Base-by-base conservation (phyloP, 192 early-diverging fungal genomes). In the Endogone sp. region DNA sequence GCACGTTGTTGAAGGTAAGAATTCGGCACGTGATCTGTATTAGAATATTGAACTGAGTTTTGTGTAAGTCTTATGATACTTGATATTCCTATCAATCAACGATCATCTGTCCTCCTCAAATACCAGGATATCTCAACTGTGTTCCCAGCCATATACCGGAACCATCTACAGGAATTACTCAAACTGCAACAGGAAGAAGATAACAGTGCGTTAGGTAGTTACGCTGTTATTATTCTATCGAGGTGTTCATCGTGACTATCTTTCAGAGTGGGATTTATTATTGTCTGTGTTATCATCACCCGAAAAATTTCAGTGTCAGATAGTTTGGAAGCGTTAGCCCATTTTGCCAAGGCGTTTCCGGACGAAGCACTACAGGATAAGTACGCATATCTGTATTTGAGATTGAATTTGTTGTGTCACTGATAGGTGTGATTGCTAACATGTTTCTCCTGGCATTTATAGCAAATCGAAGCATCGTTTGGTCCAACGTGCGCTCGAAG, bases 261-360 rank as follows among this genome's bases (percentile, higher is more conserved):
- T n/a, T n/a, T n/a, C n/a, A n/a, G n/a, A n/a, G n/a, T n/a, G n/a
- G n/a, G n/a, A n/a, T n/a, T n/a, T n/a, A 56, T 37, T 27, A 20
- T 60, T 21, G 30, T 37, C 6, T 2, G 20, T 44, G 11, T 3
- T 63, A 28, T 29, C 54, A 60, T 22, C 24, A 60, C 10, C 27
- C 27, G 10, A 28, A 60, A 27, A 20, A 25, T 60, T 49, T 20
- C 60, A 81, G 82, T 75, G 2, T 74, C 76, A 0, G 78, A 86
- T 67, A 83, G 76, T n/a, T 66, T 95, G 21, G 76, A 86, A 27
- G 83, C 88, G 2, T 71, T 98, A 69, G 85, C 94, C 21, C 75
- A 86, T 61, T 89, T 92, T 67, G 82, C 89, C n/a, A 91, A 90
- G 68, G 77, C 83, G 1, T 82, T 85, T 62, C 89, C 91, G 8